Evolutionary conservation across 2,329 filamentous ascomycete species (phyloP), one percentile per base, ranked within the genome.

Genomic region (Hypoxylon sp.): DNA sequence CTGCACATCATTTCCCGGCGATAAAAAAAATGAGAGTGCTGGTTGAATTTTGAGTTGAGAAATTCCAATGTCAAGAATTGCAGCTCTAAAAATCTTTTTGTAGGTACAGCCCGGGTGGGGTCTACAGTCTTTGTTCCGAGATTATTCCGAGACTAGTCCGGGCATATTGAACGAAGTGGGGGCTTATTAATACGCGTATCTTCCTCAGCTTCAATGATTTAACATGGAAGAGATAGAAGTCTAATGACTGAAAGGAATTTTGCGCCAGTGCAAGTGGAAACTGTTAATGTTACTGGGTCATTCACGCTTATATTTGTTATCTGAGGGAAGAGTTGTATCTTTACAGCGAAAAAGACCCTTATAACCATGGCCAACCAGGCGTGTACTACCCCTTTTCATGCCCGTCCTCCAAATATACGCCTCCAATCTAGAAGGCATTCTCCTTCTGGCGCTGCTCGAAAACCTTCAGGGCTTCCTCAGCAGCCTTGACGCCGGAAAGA

Each of bases 401-500:
- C 59, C 24, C 14, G 17, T 8, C n/a, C 4, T 52, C 9, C 31
- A 22, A 4, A 31, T 13, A n/a, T 17, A 19, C 14, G 31, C 44
- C 47, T 59, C 24, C 2, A 39, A 55, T 59, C 77, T 81, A 88
- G 79, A 87, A 81, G n/a, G 85, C 87, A 75, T 94, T 94, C 85
- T 96, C 88, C 75, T 87, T 87, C 87, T 93, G 91, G 74, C 94
- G 90, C 74, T 88, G 81, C 39, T 96, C 93, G 74, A 93, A 94
- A 63, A 97, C 86, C 73, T 86, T 88, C 71, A 97, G 83, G 0
- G 91, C 92, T 81, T 95, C 94, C 83, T 97, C 94, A 9, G 94
- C 94, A 76, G 94, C 94, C 87, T 97, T 97, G 77, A 97, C 92
- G 73, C 94, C 94, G 63, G 88, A 91, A 42, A 97, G 86, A 19